These are phyloP conservation scores for Ogataea nakhonphanomensis DNA, from an alignment of 805 yeast species.

Conservation along the genomic window DNA sequence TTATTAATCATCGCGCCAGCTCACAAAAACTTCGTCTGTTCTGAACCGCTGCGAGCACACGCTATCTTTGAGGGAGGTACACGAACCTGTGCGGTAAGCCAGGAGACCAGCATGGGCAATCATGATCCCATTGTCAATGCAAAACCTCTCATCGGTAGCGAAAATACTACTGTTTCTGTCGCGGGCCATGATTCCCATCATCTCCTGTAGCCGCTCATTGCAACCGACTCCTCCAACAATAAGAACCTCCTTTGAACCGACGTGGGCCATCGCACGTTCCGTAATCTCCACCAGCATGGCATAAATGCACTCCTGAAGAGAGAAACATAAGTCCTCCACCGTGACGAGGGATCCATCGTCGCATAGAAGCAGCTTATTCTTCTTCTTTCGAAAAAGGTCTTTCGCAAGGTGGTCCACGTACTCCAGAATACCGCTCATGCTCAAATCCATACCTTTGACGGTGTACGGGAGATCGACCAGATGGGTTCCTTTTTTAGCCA, in stretches of 20 bases:
- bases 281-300: conserved; percentile 98
- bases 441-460: conserved; percentile 97
- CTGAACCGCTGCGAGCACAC: conserved; percentile 92
- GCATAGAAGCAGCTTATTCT: conserved; percentile 37
- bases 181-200: conserved; percentile 94
- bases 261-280: conserved; percentile 98
- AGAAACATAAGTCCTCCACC: conserved; percentile 85
- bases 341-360: conserved; percentile 56
- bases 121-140: conserved; percentile 98
- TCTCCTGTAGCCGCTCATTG: conserved; percentile 82
- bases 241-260: conserved; percentile 79
- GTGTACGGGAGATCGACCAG: conserved; percentile 86
- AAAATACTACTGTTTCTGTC: conserved; percentile 86
- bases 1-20: conserved; percentile 71
- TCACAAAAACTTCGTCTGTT: conserved; percentile 88
- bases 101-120: conserved; percentile 96
- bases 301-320: conserved; percentile 87
- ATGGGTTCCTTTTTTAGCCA: conserved; percentile 69
- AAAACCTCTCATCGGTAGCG: conserved; percentile 95
- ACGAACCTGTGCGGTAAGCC: conserved; percentile 76
- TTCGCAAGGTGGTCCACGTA: conserved; percentile 77
- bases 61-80: conserved; percentile 54
- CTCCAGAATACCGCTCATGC: conserved; percentile 94
- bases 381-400: conserved; percentile 53
- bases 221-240: conserved; percentile 99